Conservation (phyloP, 345 rosid species). For the Bruguiera gymnorhiza region DNA sequence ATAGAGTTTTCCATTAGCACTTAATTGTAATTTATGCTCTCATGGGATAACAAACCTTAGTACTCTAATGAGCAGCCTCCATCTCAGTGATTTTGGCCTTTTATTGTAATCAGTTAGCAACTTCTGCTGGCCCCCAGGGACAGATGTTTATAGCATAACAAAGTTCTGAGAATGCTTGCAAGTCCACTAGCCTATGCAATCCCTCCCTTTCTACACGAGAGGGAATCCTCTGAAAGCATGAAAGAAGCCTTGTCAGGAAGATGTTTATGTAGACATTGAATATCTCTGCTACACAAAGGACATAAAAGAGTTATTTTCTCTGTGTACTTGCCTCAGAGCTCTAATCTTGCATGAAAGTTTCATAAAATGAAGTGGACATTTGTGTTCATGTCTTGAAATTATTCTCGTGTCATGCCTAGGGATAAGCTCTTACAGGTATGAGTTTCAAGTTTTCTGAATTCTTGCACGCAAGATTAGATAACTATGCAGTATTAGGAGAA, state of each 20-base stretch:
- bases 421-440: not conserved
- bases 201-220: not conserved
- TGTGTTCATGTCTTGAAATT: not conserved
- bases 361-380: not conserved
- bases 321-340: not conserved
- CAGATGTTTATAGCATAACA: not conserved
- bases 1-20: not conserved
- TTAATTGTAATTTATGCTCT: not conserved
- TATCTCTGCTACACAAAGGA: not conserved
- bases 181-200: not conserved
- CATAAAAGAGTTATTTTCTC: not conserved
- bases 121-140: not conserved
- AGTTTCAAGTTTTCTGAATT: slow-evolving; percentile 1
- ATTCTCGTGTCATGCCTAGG: not conserved
- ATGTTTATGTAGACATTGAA: not conserved
- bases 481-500: too few species aligned
- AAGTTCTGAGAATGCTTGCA: not conserved
- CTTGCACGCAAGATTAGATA: not conserved
- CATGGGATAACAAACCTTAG: not conserved
- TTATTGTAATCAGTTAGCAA: not conserved
- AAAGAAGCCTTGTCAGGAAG: not conserved
- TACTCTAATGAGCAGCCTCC: not conserved
- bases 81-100: not conserved
- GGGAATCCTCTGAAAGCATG: not conserved
- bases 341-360: not conserved